Evolutionary conservation across 345 rosid genomes (phyloP), one percentile per base, ranked within the genome.

Genomic region (Eucalyptus leucophloia): DNA sequence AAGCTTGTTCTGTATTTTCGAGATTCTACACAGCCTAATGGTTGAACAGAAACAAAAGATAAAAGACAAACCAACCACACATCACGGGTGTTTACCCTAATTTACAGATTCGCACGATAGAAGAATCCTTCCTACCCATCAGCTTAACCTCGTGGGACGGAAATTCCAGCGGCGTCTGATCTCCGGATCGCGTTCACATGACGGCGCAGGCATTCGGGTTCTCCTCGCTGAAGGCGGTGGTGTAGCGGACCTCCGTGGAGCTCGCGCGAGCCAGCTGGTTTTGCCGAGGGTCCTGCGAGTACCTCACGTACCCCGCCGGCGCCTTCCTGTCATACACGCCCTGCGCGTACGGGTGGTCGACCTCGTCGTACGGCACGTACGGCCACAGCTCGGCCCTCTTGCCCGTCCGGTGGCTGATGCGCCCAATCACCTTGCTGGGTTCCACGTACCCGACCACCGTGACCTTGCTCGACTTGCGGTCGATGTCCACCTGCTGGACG

Each of bases 151-250:
- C 24, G 81, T 17, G 13, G 81, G 21, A 67, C 23, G 12, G 26
- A 24, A 24, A 23, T 26, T 14, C 21, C 15, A 15, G 53, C 87
- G 53, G 34, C 34, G 5, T 49, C 45, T 58, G 28, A 44, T 42
- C 28, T 42, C 16, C 4, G 81, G 26, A 11, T 9, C 53, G 7
- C 24, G 5, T 80, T 96, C 94, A 98, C 99, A 98, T 98, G 32
- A 98, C 34, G 58, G 93, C 88, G 62, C 99, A 98, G 12, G 95
- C 99, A 7, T 90, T 54, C 2, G 99, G 86, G 86, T 98, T 98
- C 60, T 98, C 99, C 9, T 98, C 99, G 47, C 99, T 98, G 89
- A 98, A 98, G 15, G 99, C 99, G 6, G 99, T 97, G 67, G 99
- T 97, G 93, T 98, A 98, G 69, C 99, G 90, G 72, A 98, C 98